Base-by-base conservation (phyloP, 495 filamentous ascomycete species). In the Aspergillus mulundensis region DNA sequence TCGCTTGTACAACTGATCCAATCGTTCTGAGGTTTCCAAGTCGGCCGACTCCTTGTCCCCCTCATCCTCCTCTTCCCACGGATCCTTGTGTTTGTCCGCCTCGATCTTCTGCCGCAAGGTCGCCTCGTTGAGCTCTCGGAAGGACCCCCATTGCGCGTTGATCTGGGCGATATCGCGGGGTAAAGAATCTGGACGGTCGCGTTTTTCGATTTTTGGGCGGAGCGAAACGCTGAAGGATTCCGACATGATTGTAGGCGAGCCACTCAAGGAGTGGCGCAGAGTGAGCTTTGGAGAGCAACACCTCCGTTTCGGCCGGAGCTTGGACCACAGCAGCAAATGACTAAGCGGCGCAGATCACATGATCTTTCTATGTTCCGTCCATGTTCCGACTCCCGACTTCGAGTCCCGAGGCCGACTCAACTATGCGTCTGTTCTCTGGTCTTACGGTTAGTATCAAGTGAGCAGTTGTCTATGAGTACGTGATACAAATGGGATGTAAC, bases 121-220 rank as follows among this genome's bases (percentile, higher is more conserved):
- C 32, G 80, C 78, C 66, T 87, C 83, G 49, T 80, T 85, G 59
- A 91, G 70, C 50, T 81, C 78, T 32, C 86, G 83, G 58, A 95
- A 92, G 7, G 84, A 83, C 23, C 88, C 90, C 54, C 83, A 84
- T 60, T 92, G 81, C 36, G 76, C 70, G 65, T 88, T 89, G 70
- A 93, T 86, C 52, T 90, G 85, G 44, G 77, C 69, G 53, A 94
- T 89, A 47, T 91, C 82, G 38, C 85, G 81, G n/a, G 81, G 76
- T 12, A 95, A 72, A 12, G 75, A 80, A 53, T 84, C 81, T n/a
- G 80, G 77, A 44, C 77, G 78, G 53, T 78, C 72, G 56, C 76
- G 70, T 38, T 76, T 71, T 23, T 78, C 74, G 2, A 81, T 75
- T 64, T 78, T 82, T 5, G 86, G 80, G 57, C 84, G 82, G 7